These are phyloP conservation scores for Leccinellum rugosiceps DNA, from an alignment of 768 basidiomycete genomes.

Conservation along the genomic window DNA sequence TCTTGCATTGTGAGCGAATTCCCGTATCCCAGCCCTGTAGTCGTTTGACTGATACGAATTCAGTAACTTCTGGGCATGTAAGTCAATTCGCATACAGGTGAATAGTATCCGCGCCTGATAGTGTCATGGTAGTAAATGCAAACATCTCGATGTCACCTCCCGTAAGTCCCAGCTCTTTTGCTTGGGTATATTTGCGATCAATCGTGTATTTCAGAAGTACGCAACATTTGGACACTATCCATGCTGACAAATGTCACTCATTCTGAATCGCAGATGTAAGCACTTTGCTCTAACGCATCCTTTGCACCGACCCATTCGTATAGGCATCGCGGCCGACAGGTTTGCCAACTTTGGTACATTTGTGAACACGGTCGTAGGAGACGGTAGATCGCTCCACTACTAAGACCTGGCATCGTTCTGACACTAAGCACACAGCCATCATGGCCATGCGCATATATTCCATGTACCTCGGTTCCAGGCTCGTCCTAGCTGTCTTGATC, in stretches of 20 bases:
- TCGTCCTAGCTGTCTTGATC: conserved; percentile 6
- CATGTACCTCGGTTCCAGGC: conserved; percentile 18
- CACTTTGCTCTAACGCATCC: background rate
- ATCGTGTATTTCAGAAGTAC: conserved; percentile 5
- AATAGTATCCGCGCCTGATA: background rate
- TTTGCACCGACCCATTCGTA: background rate
- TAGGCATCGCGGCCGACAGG: conserved; percentile 10
- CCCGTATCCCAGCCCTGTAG: background rate
- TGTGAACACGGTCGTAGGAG: conserved; percentile 4
- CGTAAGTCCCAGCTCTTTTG: background rate
- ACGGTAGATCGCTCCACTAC: conserved; percentile 4
- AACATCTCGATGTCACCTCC: conserved; percentile 15
- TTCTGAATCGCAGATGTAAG: conserved; percentile 9
- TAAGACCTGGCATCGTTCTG: background rate
- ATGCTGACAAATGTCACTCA: background rate
- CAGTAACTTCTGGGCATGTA: conserved; percentile 18
- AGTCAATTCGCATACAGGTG: background rate
- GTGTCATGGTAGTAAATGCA: conserved; percentile 11
- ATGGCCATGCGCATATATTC: conserved; percentile 20
- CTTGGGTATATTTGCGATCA: background rate
- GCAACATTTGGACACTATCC: background rate
- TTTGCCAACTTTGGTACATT: conserved; percentile 16
- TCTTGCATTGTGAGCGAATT: conserved; percentile 12
- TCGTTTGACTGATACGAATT: background rate
- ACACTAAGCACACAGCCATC: conserved; percentile 3